Base-by-base conservation (phyloP, 805 yeast genomes). In the Yamadazyma kitorensis region DNA sequence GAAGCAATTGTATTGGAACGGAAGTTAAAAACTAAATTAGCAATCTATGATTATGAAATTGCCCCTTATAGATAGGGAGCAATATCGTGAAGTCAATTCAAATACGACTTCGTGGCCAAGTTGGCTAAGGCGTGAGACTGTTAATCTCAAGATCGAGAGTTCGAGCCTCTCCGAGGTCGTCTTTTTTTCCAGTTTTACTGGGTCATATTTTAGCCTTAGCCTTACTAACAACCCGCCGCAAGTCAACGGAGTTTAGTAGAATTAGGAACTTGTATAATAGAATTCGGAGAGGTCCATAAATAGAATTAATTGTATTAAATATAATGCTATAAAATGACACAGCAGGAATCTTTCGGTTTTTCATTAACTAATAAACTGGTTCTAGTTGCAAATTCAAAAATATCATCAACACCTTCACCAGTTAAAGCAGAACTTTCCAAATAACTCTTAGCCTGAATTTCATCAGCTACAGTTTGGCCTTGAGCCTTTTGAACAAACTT, bases 321-420 rank as follows among this genome's bases (percentile, higher is more conserved):
- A 19, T 7, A 19, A 19, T 6, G 10, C 17, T 42, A 61, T 25
- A 60, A 39, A 18, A 66, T 56, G 4, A 49, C 43, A 45, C 72
- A 66, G 43, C 72, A 66, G 8, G 58, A 43, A 40, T 33, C 47
- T 26, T 44, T 44, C 3, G 56, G 48, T 29, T 54, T 55, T 22
- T 58, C 61, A 13, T 48, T 43, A 19, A 54, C 53, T 22, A 87
- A 59, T 36, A 87, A 61, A 52, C 93, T 82, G 3, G 89, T 80
- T 47, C 97, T 70, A 1, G 95, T 86, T 11, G 97, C 96, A 32
- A 78, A 77, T 59, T 89, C 97, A 56, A 89, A 88, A 2, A 89
- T 89, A 52, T 86, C 94, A 57, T 88, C 96, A 15, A 89, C 97
- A 9, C 95, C 95, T 54, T 86, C 95, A 4, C 97, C 97, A 2